Evolutionary conservation across 2,329 filamentous ascomycete genomes (phyloP), one percentile per base, ranked within the genome.

Genomic region (Trichoderma oligosporum): DNA sequence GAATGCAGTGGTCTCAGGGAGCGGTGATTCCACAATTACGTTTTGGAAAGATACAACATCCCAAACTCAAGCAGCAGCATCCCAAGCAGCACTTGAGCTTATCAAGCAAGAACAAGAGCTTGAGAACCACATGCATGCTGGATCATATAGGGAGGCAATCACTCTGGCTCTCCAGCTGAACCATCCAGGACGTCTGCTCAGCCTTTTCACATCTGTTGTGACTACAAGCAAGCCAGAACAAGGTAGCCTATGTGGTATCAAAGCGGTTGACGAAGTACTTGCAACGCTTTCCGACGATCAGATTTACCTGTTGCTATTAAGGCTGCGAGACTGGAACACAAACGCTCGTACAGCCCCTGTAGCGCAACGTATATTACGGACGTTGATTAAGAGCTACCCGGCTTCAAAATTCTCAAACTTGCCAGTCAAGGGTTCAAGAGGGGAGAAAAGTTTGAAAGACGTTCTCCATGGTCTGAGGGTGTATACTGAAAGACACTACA

Each of bases 311-410:
- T 81, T 99, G 12, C 81, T 99, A 0, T 78, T 93, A 35, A 81
- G 94, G 58, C 74, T 97, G 42, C 82, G 95, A 44, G 94, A 99
- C 74, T 99, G 94, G 94, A 99, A 99, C 70, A 96, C 94, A 4
- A 97, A 97, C 65, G 91, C 91, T 0, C 82, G 90, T 60, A 96
- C 91, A 3, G 87, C 91, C 1, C 82, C 86, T 4, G 85, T 97
- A 1, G 89, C 94, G 1, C 94, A 99, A 73, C 84, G 87, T 31
- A 86, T 99, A 12, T 75, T 99, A 7, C 88, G 85, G 76, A 84
- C 88, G 1, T 69, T 99, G 7, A 84, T 96, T 51, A 84, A 85
- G 62, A 88, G 85, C 59, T 96, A 96, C 67, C 88, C 91, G 1
- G 88, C 89, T 2, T 83, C 84, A 47, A 84, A 87, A 57, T 83